phyloP scores from a whole-genome alignment of 2,329 filamentous ascomycete genomes.

The Cordyceps fumosorosea region DNA sequence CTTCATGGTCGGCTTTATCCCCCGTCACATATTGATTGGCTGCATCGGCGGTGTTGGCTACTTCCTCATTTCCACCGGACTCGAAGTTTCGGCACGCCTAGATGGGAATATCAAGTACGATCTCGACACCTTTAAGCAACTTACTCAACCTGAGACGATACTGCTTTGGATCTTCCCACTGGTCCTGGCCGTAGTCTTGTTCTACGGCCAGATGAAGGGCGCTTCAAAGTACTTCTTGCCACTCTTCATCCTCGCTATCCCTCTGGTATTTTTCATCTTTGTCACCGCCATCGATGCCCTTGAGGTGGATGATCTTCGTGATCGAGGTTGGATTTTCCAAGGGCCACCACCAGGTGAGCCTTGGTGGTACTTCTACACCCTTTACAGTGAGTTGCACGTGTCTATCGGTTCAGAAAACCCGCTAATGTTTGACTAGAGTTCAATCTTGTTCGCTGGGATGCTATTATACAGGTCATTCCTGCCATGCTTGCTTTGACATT shows the following conservation, averaged over 20 bases:
- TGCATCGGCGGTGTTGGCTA: slow-evolving; percentile 97
- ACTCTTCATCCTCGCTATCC: slow-evolving; percentile 75
- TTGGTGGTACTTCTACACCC: slow-evolving; percentile 96
- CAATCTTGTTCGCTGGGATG: slow-evolving; percentile 72
- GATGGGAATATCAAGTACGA: slow-evolving; percentile 82
- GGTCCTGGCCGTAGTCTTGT: slow-evolving; percentile 65
- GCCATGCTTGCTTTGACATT: slow-evolving; percentile 97
- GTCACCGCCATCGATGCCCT: slow-evolving; percentile 64
- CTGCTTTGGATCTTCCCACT: slow-evolving; percentile 80
- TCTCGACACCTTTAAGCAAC: slow-evolving; percentile 64
- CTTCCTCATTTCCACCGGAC: slow-evolving; percentile 84
- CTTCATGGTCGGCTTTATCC: slow-evolving; percentile 93
- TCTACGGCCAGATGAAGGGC: slow-evolving; percentile 68
- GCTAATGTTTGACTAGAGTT: slow-evolving; percentile 53
- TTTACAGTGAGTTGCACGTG: slow-evolving; percentile 65
- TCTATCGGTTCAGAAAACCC: background rate
- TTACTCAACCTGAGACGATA: slow-evolving; percentile 68
- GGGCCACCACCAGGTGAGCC: slow-evolving; percentile 78
- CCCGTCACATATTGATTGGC: slow-evolving; percentile 89
- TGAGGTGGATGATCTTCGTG: slow-evolving; percentile 59
- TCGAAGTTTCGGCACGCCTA: slow-evolving; percentile 87
- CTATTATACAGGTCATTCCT: slow-evolving; percentile 75
- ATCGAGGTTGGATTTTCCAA: slow-evolving; percentile 84
- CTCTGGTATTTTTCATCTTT: slow-evolving; percentile 70
- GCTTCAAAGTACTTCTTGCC: slow-evolving; percentile 82